These are phyloP conservation scores for Arabidopsis thaliana DNA, from an alignment of 345 rosid species.

Conservation along the genomic window DNA sequence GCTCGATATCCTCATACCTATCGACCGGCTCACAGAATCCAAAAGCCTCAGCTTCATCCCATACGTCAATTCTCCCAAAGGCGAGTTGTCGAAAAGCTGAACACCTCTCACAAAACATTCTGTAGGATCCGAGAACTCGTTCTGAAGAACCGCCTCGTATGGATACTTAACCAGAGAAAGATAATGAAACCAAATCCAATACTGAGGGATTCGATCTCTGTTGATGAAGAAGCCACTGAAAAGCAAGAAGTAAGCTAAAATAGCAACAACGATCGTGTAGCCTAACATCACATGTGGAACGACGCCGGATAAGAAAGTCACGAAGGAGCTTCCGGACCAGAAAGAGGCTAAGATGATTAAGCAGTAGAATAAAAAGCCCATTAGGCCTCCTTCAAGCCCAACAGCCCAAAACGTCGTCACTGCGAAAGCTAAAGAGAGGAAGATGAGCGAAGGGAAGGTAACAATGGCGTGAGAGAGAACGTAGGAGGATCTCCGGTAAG, in stretches of 20 bases:
- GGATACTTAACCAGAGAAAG: conserved; percentile 85
- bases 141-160: conserved; percentile 63
- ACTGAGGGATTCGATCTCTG: conserved; percentile 64
- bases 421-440: conserved; percentile 70
- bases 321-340: conserved; percentile 90
- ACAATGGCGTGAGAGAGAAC: conserved; percentile 75
- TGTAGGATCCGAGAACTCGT: conserved; percentile 62
- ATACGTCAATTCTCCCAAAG: conserved; percentile 51
- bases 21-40: conserved; percentile 53
- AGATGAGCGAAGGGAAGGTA: conserved; percentile 63
- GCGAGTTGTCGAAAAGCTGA: conserved; percentile 79
- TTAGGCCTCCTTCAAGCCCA: conserved; percentile 70
- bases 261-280: conserved; percentile 73
- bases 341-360: conserved; percentile 65
- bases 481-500: conserved; percentile 81
- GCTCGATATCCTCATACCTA: conserved; percentile 63
- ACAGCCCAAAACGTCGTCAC: conserved; percentile 77
- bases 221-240: conserved; percentile 94
- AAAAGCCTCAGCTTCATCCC: conserved; percentile 59
- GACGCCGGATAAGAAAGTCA: conserved; percentile 77
- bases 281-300: conserved; percentile 82
- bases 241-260: conserved; percentile 77
- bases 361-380: conserved; percentile 72
- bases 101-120: conserved; percentile 75
- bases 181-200: conserved; percentile 91